Conservation (phyloP, 2,329 filamentous ascomycete species). For the Tolypocladium amazonense region DNA sequence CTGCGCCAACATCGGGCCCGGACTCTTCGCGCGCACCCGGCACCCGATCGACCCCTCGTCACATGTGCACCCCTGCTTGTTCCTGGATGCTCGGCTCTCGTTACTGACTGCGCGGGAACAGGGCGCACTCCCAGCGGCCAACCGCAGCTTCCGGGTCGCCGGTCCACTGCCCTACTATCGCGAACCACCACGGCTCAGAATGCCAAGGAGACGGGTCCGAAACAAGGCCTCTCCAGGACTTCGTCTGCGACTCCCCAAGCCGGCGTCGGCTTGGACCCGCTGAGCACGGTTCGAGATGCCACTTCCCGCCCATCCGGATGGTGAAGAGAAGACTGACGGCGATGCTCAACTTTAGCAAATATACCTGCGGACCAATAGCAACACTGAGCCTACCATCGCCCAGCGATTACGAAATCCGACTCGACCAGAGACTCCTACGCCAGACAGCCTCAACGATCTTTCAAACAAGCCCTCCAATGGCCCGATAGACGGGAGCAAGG, state of each 20-base stretch:
- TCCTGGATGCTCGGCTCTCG: not conserved
- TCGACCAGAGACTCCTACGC: constrained; percentile 39
- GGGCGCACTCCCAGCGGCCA: constrained; percentile 1
- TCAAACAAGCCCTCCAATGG: constrained; percentile 22
- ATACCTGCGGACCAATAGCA: constrained; percentile 26
- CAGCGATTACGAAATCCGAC: constrained; percentile 42
- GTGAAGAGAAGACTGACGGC: not conserved
- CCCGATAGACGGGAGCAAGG: constrained; percentile 38
- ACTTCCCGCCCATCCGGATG: not conserved
- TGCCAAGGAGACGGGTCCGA: constrained; percentile 18
- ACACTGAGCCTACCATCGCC: constrained; percentile 34
- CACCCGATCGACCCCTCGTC: not conserved
- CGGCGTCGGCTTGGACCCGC: constrained; percentile 23
- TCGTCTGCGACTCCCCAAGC: constrained; percentile 12
- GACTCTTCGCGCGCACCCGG: not conserved
- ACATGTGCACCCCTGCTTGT: not conserved
- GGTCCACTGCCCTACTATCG: constrained; percentile 15
- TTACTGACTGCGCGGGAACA: not conserved
- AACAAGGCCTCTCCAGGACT: constrained; percentile 15
- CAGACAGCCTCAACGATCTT: constrained; percentile 31
- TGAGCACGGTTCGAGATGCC: constrained; percentile 22
- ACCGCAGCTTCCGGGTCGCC: constrained; percentile 5
- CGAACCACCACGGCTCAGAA: constrained; percentile 53
- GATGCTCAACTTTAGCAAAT: constrained; percentile 21
- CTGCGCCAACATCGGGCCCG: not conserved